Percentiles rank a stretch among this genome's conserved stretches.
phyloP scores from a whole-genome alignment of 345 rosid genomes.

The Tarenaya hassleriana region DNA sequence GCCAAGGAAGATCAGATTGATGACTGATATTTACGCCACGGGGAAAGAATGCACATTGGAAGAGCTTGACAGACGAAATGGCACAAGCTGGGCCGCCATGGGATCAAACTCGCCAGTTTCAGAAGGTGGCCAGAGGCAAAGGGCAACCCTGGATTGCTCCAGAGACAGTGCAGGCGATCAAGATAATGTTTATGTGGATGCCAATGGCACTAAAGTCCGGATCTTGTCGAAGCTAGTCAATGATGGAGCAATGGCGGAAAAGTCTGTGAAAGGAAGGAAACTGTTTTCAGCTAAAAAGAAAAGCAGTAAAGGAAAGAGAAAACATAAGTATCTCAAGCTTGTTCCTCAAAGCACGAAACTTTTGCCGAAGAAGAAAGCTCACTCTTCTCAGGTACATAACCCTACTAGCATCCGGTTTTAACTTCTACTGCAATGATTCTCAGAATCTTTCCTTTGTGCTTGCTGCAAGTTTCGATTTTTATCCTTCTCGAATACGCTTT shows the following conservation, averaged over 20 bases:
- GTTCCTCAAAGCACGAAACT: conserved; percentile 42
- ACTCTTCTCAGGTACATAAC: conserved; percentile 46
- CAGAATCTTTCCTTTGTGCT: too few species aligned
- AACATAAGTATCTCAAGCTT: conserved; percentile 47
- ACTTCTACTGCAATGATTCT: conserved; percentile 40
- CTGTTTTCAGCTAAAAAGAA: conserved; percentile 41
- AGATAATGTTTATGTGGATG: too few species aligned
- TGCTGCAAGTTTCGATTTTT: too few species aligned
- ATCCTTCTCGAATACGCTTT: too few species aligned
- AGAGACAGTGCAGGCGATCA: too few species aligned
- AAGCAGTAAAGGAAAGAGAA: conserved; percentile 34
- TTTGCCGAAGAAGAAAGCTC: conserved; percentile 32
- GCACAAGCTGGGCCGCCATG: conserved; percentile 26
- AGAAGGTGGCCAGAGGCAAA: too few species aligned
- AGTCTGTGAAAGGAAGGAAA: conserved; percentile 30
- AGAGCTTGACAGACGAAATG: conserved; percentile 88
- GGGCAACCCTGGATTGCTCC: too few species aligned
- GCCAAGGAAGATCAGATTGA: conserved; percentile 65
- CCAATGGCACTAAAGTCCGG: too few species aligned
- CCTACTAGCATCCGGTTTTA: too few species aligned
- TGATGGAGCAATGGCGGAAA: conserved; percentile 16
- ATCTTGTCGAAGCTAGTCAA: conserved; percentile 20
- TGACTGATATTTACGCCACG: conserved; percentile 74
- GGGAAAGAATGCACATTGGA: conserved; percentile 68
- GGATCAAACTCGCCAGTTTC: too few species aligned